These are phyloP conservation scores for Podospora tetraspora DNA, from an alignment of 495 filamentous ascomycete genomes.

Conservation along the genomic window DNA sequence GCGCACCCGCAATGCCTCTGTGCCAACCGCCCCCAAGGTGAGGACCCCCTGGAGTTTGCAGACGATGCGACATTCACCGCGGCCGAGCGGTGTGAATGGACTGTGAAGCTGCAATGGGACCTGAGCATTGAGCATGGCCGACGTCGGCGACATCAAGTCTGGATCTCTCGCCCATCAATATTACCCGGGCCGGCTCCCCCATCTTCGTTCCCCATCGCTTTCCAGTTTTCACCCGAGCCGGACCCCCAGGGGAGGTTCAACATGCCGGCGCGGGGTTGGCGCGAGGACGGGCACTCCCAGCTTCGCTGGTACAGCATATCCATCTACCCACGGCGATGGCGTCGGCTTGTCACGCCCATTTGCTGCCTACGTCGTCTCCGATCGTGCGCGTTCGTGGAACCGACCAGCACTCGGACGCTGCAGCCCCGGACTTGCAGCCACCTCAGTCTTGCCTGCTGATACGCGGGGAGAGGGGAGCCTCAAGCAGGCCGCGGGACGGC, in stretches of 20 bases:
- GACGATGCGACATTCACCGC: not conserved
- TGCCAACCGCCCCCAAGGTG: not conserved
- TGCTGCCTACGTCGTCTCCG: not conserved
- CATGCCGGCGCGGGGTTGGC: no score
- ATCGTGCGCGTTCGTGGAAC: not conserved
- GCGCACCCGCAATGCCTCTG: not conserved
- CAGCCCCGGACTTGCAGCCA: constrained; percentile 4
- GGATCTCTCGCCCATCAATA: not conserved
- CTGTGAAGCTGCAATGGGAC: not conserved
- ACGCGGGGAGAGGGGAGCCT: constrained; percentile 6
- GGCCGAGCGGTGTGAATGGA: not conserved
- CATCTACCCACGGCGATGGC: not conserved
- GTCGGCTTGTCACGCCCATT: not conserved
- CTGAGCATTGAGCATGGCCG: not conserved
- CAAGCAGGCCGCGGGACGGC: constrained; percentile 10
- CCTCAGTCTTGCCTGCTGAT: not conserved
- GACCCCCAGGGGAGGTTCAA: not conserved
- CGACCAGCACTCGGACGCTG: constrained; percentile 4
- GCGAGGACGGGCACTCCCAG: no score
- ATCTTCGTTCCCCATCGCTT: not conserved
- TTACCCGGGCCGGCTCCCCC: not conserved
- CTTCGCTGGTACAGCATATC: not conserved
- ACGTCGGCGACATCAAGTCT: not conserved
- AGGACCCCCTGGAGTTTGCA: not conserved
- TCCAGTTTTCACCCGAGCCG: not conserved